Conservation (phyloP, 495 filamentous ascomycete genomes). For the Talaromyces adpressus region DNA sequence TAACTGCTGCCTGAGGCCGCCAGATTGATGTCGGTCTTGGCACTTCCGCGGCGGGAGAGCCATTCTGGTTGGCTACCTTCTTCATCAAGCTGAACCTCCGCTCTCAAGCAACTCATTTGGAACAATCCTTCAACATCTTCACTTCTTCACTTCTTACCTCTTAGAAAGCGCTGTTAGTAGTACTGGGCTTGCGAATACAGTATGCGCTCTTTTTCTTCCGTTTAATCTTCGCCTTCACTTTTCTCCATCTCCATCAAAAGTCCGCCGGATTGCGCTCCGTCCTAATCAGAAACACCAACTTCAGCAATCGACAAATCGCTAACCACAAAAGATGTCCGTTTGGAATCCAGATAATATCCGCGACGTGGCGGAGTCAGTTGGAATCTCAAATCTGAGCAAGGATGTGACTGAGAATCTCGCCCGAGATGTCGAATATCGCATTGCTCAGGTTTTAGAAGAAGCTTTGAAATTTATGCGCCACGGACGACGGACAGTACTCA, state of each 20-base stretch:
- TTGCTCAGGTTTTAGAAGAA: conserved; percentile 87
- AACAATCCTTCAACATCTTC: not conserved
- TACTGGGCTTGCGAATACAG: not conserved
- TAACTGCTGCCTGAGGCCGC: not conserved
- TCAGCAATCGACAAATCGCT: conserved; percentile 5
- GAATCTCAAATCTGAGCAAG: conserved; percentile 68
- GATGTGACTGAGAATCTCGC: conserved; percentile 78
- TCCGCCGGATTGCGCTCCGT: not conserved
- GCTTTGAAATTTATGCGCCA: conserved; percentile 93
- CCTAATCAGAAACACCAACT: not conserved
- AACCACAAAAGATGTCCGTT: conserved; percentile 43
- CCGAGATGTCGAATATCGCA: conserved; percentile 90
- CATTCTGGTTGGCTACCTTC: not conserved
- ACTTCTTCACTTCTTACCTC: not conserved
- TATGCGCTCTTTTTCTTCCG: not conserved
- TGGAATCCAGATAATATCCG: conserved; percentile 96
- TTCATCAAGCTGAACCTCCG: not conserved
- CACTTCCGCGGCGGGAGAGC: not conserved
- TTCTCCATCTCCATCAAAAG: not conserved
- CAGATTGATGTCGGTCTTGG: not conserved
- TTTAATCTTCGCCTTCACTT: not conserved
- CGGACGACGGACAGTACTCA: conserved; percentile 71
- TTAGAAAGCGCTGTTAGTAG: not conserved
- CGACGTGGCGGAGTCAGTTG: conserved; percentile 93
- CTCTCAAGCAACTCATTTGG: not conserved